phyloP scores from a whole-genome alignment of 148 eudicot genomes.

The Arctostaphylos glauca region DNA sequence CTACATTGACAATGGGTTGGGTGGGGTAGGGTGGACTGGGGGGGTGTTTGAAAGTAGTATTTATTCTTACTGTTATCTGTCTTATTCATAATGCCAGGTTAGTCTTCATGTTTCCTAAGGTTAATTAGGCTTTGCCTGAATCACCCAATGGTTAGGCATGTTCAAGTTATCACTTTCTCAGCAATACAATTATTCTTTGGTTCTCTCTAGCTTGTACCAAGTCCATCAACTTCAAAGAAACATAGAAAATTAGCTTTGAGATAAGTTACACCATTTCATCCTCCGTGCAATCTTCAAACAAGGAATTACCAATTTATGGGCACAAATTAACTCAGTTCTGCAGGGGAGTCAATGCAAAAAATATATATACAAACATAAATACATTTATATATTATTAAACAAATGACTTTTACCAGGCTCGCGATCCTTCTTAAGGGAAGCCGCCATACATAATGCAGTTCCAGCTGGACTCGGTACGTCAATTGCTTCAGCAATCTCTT shows the following conservation, averaged over 20 bases:
- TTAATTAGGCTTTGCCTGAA: too few relatives aligned
- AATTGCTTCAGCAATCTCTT: conserved; percentile 69
- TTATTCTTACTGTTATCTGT: too few relatives aligned
- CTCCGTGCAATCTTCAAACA: background rate
- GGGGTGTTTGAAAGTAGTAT: too few relatives aligned
- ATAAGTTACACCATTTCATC: background rate
- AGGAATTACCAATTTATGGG: background rate
- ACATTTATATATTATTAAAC: background rate
- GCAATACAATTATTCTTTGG: background rate
- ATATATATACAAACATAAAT: background rate
- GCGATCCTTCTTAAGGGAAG: conserved; percentile 80
- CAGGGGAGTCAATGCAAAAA: background rate
- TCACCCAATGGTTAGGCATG: background rate
- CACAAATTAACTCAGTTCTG: background rate
- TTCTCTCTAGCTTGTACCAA: background rate
- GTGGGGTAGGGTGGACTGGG: too few relatives aligned
- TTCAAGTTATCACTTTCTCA: background rate
- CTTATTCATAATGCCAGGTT: too few relatives aligned
- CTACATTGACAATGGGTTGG: too few relatives aligned
- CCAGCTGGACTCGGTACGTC: conserved; percentile 69
- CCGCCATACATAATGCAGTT: conserved; percentile 90
- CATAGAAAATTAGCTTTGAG: background rate
- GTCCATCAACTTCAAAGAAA: conserved; percentile 3
- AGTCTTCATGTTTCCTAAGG: too few relatives aligned
- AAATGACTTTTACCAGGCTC: conserved; percentile 51